Base-by-base conservation (phyloP, 352 stramenopile genomes). In the Phytophthora pluvialis region DNA sequence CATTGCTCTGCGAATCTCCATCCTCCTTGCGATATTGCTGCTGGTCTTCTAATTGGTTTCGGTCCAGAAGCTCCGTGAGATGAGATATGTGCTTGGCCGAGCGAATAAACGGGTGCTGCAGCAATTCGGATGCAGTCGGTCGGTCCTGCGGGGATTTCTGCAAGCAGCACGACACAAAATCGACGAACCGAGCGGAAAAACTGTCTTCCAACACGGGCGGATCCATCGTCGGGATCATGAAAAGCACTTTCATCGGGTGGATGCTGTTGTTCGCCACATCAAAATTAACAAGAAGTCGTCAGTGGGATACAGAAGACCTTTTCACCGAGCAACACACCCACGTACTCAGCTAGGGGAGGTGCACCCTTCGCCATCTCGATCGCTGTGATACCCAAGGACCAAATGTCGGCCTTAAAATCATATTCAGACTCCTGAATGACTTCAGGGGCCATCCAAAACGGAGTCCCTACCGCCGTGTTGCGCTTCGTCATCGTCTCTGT, bases 351-450 rank as follows among this genome's bases (percentile, higher is more conserved):
- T 55, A 99, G 95, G 26, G 98, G 98, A 46, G 98, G 97, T 36
- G 94, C 82, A 12, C 97, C 97, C 69, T 99, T 97, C 2, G 97
- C 97, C 91, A 99, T 98, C 81, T 99, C 97, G 65, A 99, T 99
- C 6, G 90, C 87, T 5, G 97, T 99, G 74, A 99, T 99, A 21
- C 97, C 98, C 36, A 99, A 76, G 32, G 88, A 98, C 98, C 98
- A 99, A 47, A 99, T 98, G 79, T 99, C 97, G 9, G 97, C 97
- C 74, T 98, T 93, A 56, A 90, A 97, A 77, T 99, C 96, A 77
- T 99, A 99, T 49, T 90, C 66, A 15, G 78, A 88, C 60, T 93
- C 80, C 66, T 92, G 80, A 52, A 94, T 92, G 13, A 93, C 83
- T 63, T 92, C 83, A 9, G 83, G 96, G 2, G 95, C 95, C 95